phyloP scores from a whole-genome alignment of 331 rosid species.

The Phaseolus coccineus region DNA sequence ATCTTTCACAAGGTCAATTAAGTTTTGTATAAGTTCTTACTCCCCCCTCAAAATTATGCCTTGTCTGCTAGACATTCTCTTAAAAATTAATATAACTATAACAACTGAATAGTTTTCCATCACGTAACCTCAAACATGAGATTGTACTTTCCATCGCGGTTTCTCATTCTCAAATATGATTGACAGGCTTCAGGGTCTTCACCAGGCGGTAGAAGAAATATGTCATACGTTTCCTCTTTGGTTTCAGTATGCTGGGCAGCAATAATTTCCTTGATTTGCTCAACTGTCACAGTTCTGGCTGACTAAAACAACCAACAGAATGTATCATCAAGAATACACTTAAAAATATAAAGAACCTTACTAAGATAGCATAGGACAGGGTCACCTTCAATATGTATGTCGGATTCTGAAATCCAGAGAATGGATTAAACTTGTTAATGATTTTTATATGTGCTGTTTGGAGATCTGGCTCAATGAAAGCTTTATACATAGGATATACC shows the following conservation, averaged over 20 bases:
- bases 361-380: constrained; percentile 31
- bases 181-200: constrained; percentile 99
- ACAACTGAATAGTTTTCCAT: constrained; percentile 38
- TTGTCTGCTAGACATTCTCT: constrained; percentile 2
- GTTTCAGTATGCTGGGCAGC: constrained; percentile 76
- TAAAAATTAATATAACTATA: neutral
- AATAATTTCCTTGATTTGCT: constrained; percentile 79
- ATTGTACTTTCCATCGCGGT: constrained; percentile 97
- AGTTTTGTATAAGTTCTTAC: neutral
- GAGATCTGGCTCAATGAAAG: constrained; percentile 99
- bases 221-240: constrained; percentile 96
- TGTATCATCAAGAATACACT: constrained; percentile 27
- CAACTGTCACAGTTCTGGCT: constrained; percentile 74
- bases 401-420: constrained; percentile 96
- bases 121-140: constrained; percentile 96
- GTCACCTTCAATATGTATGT: constrained; percentile 89
- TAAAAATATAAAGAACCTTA: constrained; percentile 30
- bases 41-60: neutral
- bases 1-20: neutral
- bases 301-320: constrained; percentile 61
- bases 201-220: constrained; percentile 98
- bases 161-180: constrained; percentile 99
- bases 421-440: constrained; percentile 93
- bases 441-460: constrained; percentile 96
- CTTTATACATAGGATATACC: constrained; percentile 99